These are phyloP conservation scores for Galerina marginata DNA, from an alignment of 768 basidiomycete genomes.

Conservation along the genomic window DNA sequence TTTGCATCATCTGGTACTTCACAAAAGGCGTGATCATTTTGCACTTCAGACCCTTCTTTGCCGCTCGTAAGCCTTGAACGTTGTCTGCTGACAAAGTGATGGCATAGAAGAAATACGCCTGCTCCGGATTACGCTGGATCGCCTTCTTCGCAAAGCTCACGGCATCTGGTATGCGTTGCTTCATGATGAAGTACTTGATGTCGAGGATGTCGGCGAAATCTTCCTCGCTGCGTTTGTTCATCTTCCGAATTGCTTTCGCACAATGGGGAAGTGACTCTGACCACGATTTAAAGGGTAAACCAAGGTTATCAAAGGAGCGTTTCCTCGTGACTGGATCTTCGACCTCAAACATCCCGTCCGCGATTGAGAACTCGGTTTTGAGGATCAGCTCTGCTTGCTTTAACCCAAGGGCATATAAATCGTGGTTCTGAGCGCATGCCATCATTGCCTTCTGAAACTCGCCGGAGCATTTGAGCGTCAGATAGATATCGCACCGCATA, in stretches of 20 bases:
- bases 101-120: slow-evolving; percentile 70
- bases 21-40: slow-evolving; percentile 59
- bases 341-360: slow-evolving; percentile 59
- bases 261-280: slow-evolving; percentile 63
- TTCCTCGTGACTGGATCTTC: slow-evolving; percentile 48
- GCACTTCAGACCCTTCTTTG: slow-evolving; percentile 71
- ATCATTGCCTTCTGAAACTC: slow-evolving; percentile 64
- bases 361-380: slow-evolving; percentile 64
- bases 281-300: slow-evolving; percentile 67
- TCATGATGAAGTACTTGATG: slow-evolving; percentile 62
- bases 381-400: slow-evolving; percentile 55
- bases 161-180: slow-evolving; percentile 52
- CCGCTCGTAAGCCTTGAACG: slow-evolving; percentile 58
- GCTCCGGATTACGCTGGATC: slow-evolving; percentile 58
- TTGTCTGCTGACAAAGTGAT: slow-evolving; percentile 55
- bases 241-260: slow-evolving; percentile 57
- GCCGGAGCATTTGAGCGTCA: slow-evolving; percentile 43
- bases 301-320: slow-evolving; percentile 46
- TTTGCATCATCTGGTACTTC: slow-evolving; percentile 59
- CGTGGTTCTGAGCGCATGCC: slow-evolving; percentile 46
- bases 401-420: slow-evolving; percentile 58
- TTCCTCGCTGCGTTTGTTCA: slow-evolving; percentile 43
- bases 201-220: slow-evolving; percentile 70
- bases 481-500: slow-evolving; percentile 49
- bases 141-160: slow-evolving; percentile 50